Percentiles rank a stretch among this genome's conserved stretches.
Evolutionary conservation across 768 basidiomycete species (phyloP).

Genomic region (Serendipita indica): DNA sequence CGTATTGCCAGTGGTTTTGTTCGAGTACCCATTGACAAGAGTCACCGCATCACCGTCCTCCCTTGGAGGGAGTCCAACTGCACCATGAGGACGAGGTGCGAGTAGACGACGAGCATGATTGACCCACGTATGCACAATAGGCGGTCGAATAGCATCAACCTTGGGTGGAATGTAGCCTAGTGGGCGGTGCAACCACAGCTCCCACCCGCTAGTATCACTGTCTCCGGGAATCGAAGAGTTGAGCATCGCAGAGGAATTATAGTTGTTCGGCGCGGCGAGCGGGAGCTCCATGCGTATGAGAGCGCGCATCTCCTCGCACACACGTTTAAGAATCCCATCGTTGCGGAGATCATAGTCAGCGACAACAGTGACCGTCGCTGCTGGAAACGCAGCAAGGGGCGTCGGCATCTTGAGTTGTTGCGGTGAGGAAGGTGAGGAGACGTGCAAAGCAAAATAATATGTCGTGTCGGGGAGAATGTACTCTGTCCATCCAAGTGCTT

Average conservation of each 20-base stretch:
- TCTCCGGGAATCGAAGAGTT: background rate
- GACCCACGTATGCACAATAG: conserved; percentile 8
- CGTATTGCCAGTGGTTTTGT: background rate
- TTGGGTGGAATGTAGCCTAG: background rate
- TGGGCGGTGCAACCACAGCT: conserved; percentile 5
- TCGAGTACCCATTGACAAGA: background rate
- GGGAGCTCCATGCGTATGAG: background rate
- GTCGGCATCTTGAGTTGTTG: conserved; percentile 23
- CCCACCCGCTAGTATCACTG: background rate
- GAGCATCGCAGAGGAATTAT: background rate
- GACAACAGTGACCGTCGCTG: conserved; percentile 24
- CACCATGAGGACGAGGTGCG: background rate
- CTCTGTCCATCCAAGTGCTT: conserved; percentile 55
- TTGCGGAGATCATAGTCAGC: conserved; percentile 56
- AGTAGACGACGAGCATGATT: background rate
- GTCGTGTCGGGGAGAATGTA: conserved; percentile 59
- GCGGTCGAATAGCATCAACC: background rate
- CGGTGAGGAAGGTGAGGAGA: background rate
- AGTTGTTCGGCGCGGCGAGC: background rate
- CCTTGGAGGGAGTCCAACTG: background rate
- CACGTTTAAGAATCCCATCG: conserved; percentile 28
- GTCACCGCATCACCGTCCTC: background rate
- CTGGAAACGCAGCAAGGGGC: conserved; percentile 29
- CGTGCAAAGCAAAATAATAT: conserved; percentile 40
- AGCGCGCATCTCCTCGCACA: background rate